These are phyloP conservation scores for Thinopyrum elongatum DNA, from an alignment of 176 grass and related monocot genomes.

Conservation along the genomic window DNA sequence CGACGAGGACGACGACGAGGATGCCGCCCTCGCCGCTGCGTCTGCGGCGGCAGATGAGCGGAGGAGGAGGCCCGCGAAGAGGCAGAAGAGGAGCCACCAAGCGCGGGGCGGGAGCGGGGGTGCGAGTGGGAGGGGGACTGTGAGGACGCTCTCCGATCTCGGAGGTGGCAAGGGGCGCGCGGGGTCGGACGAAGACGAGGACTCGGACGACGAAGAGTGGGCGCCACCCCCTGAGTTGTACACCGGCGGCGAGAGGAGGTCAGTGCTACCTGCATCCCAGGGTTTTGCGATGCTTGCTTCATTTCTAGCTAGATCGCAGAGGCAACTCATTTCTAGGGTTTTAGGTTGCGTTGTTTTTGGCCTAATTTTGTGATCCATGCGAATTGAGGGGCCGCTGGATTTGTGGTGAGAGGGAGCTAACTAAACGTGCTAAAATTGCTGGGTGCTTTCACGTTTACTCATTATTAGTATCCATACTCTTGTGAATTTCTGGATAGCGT, in stretches of 20 bases:
- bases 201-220: conserved; percentile 51
- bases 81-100: conserved; percentile 35
- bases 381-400: background rate
- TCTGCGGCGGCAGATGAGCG: conserved; percentile 18
- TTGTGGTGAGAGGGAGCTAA: background rate
- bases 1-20: conserved; percentile 37
- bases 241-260: conserved; percentile 69
- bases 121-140: conserved; percentile 32
- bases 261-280: background rate
- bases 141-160: conserved; percentile 60
- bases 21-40: conserved; percentile 32
- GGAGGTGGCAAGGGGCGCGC: conserved; percentile 19
- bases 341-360: conserved; percentile 20
- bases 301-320: background rate
- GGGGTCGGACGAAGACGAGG: conserved; percentile 37
- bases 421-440: background rate
- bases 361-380: background rate
- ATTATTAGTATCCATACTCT: background rate
- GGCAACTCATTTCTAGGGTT: conserved; percentile 17
- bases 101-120: conserved; percentile 14
- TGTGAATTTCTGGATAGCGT: background rate
- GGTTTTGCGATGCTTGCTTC: background rate
- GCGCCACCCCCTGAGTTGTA: conserved; percentile 44
- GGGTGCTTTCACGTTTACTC: background rate
- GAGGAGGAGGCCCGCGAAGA: conserved; percentile 38